Evolutionary conservation across 2,329 filamentous ascomycete species (phyloP).

Genomic region (Diaporthe ilicicola): DNA sequence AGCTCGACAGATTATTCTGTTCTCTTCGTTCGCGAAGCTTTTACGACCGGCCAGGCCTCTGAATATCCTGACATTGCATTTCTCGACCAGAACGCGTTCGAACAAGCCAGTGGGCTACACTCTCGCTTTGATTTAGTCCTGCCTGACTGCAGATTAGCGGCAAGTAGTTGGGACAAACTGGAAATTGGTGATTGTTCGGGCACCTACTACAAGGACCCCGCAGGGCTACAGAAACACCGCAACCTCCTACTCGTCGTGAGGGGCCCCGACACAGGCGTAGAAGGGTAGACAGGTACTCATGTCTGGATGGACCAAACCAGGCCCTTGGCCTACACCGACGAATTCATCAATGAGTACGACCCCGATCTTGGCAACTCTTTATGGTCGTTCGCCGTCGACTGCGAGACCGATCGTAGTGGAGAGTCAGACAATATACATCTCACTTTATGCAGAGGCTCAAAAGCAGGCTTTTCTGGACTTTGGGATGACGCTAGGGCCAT

Average conservation of each 20-base stretch:
- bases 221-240: not conserved
- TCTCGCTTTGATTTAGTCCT: not conserved
- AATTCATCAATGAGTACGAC: not conserved
- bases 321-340: not conserved
- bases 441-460: not conserved
- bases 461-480: too few species aligned
- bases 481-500: not conserved
- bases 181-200: not conserved
- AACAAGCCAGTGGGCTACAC: not conserved
- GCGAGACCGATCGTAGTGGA: not conserved
- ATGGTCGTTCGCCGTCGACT: not conserved
- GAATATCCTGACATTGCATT: not conserved
- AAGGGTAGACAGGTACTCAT: not conserved
- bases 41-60: not conserved
- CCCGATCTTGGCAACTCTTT: not conserved
- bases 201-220: not conserved
- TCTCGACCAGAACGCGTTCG: not conserved
- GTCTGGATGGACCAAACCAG: not conserved
- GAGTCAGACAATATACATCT: not conserved
- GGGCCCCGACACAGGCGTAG: not conserved
- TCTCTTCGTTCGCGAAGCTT: not conserved
- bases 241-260: not conserved
- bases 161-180: not conserved
- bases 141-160: not conserved
- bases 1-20: not conserved